A percentile compares a stretch with the other conserved stretches of the same genome.
These are phyloP conservation scores for Candida methanosorbosa DNA, from an alignment of 805 yeast species.

Conservation along the genomic window DNA sequence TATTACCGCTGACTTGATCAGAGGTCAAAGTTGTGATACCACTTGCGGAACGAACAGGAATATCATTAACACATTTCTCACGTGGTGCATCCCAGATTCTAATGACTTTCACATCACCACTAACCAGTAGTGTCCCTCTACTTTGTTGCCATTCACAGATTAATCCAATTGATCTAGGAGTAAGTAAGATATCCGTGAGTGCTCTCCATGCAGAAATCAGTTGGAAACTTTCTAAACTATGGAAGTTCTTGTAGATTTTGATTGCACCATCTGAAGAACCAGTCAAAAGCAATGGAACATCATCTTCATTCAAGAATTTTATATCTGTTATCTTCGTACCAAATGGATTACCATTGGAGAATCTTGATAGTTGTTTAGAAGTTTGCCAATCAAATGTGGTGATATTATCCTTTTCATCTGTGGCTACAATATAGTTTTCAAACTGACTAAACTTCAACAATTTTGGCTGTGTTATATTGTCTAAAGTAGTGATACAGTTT, in stretches of 20 bases:
- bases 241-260: constrained; percentile 72
- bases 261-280: constrained; percentile 96
- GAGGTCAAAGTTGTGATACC: constrained; percentile 87
- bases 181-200: constrained; percentile 70
- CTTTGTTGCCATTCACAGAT: constrained; percentile 96
- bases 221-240: constrained; percentile 44
- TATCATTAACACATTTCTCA: constrained; percentile 76
- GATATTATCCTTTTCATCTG: constrained; percentile 78
- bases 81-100: constrained; percentile 96
- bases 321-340: constrained; percentile 87
- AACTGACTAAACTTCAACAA: constrained; percentile 79
- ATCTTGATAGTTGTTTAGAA: constrained; percentile 49
- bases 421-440: constrained; percentile 70
- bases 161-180: constrained; percentile 76
- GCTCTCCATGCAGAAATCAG: constrained; percentile 90
- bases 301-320: constrained; percentile 87
- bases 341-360: constrained; percentile 76
- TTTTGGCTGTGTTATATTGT: constrained; percentile 75
- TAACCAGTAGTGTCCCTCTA: constrained; percentile 80
- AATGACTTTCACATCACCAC: constrained; percentile 91
- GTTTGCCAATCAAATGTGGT: constrained; percentile 84
- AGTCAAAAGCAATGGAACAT: constrained; percentile 70
- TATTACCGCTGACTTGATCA: constrained; percentile 90
- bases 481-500: constrained; percentile 44
- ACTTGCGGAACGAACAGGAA: constrained; percentile 85